Percentiles rank a stretch among this genome's conserved stretches.
Evolutionary conservation across 225 moss, liverwort and hornwort genomes (phyloP).

Genomic region (Physcomitrellopsis africana): DNA sequence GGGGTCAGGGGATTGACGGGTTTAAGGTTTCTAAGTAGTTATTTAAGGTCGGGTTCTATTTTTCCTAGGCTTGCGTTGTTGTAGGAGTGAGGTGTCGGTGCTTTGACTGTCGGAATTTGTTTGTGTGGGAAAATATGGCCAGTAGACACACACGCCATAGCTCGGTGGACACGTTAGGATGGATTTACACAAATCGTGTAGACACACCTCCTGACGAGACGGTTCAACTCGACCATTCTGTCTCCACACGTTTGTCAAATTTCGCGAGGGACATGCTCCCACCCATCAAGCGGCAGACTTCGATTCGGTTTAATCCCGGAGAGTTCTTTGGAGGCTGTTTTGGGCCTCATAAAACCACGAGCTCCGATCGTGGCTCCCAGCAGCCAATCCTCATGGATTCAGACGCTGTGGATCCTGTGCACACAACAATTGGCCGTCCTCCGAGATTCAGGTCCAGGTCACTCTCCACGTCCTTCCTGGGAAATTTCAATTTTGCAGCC

Average conservation of each 20-base stretch:
- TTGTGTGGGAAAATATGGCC: constrained; percentile 28
- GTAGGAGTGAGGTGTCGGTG: not conserved
- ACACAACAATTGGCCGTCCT: constrained; percentile 5
- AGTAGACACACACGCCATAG: constrained; percentile 52
- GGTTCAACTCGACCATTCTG: constrained; percentile 27
- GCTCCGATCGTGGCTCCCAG: not conserved
- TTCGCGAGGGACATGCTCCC: constrained; percentile 30
- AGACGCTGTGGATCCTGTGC: not conserved
- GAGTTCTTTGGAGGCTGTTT: constrained; percentile 54
- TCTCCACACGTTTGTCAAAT: constrained; percentile 30
- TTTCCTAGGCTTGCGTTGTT: not conserved
- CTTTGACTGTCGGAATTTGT: not conserved
- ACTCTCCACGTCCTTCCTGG: constrained; percentile 29
- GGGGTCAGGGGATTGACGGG: too few species aligned
- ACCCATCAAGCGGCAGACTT: constrained; percentile 36
- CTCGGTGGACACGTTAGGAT: constrained; percentile 48
- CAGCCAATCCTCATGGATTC: constrained; percentile 22
- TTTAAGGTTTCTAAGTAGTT: too few species aligned
- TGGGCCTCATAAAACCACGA: constrained; percentile 30
- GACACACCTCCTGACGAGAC: constrained; percentile 18
- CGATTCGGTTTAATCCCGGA: constrained; percentile 41
- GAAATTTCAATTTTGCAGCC: constrained; percentile 40
- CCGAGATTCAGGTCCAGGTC: constrained; percentile 35
- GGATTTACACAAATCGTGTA: constrained; percentile 39
- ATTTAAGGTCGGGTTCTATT: not conserved